These are phyloP conservation scores for Aspergillus sergii DNA, from an alignment of 2,329 filamentous ascomycete species.

Conservation along the genomic window DNA sequence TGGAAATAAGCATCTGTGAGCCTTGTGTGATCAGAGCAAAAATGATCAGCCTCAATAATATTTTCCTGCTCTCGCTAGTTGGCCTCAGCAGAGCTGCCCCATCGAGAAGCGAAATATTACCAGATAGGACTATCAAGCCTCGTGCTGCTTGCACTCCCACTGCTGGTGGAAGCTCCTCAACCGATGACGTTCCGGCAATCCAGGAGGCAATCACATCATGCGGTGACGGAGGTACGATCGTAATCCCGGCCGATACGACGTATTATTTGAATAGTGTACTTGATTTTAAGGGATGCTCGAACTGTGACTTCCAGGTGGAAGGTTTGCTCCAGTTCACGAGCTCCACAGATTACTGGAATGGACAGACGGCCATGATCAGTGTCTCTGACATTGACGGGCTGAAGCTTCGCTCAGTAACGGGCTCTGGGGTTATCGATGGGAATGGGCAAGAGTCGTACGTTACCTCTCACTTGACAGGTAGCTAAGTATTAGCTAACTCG, in stretches of 20 bases:
- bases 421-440: slow-evolving; percentile 49
- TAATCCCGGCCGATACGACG: slow-evolving; percentile 45
- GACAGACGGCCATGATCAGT: slow-evolving; percentile 43
- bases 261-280: slow-evolving; percentile 50
- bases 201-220: slow-evolving; percentile 44
- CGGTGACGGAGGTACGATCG: slow-evolving; percentile 49
- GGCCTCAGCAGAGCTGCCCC: slow-evolving; percentile 7
- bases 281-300: slow-evolving; percentile 44
- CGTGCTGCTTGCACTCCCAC: slow-evolving; percentile 37
- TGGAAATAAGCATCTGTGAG: not conserved
- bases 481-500: not conserved
- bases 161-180: slow-evolving; percentile 32
- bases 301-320: slow-evolving; percentile 52
- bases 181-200: slow-evolving; percentile 51
- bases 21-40: not conserved
- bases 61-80: slow-evolving; percentile 2
- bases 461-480: not conserved
- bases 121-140: slow-evolving; percentile 4
- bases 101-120: not conserved
- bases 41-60: not conserved
- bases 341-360: slow-evolving; percentile 47
- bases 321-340: slow-evolving; percentile 45
- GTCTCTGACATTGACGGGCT: slow-evolving; percentile 41
- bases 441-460: slow-evolving; percentile 47
- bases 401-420: slow-evolving; percentile 45